Evolutionary conservation across 495 filamentous ascomycete species (phyloP), one percentile per base, ranked within the genome.

Genomic region (Podospora fimiseda): DNA sequence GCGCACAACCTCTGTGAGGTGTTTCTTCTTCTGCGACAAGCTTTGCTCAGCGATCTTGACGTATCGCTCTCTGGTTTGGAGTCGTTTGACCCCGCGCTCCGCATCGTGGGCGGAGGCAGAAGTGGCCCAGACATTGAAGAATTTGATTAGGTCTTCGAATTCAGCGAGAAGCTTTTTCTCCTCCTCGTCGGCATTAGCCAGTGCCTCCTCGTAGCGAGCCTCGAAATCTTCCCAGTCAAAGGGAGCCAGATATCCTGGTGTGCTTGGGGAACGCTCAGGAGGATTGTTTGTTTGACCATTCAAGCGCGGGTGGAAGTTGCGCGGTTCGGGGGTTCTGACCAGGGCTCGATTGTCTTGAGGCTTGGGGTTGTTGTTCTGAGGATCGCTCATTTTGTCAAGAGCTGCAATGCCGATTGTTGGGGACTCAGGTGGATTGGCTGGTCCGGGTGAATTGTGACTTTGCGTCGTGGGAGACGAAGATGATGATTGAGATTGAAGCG

Each of bases 51-150:
- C 79, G 20, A 83, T 79, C 45, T 83, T 80, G 19, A 93, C 87
- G 59, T 85, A 84, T 58, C 79, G 71, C 69, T 86, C 81, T 43
- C 89, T 81, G 9, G 88, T 94, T 59, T 85, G 84, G 27, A 94
- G 75, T 49, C 88, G 87, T 48, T 90, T 90, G 38, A 80, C 61
- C 1, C 83, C 84, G 46, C 89, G 76, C 30, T 82, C 80, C 50
- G 84, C 81, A 60, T 93, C 89, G 50, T 85, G 80, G n/a, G 66
- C 59, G 37, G 80, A 73, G 4, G 82, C 80, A 15, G 83, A 77
- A 23, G 80, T 70, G 22, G 82, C 82, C 87, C 88, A 94, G 44
- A 78, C 70, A 19, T 75, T 76, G 59, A 90, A 91, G 55, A 84
- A 78, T 85, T 85, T 78, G 51, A 84, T 68, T 36, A 87, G 67